These are phyloP conservation scores for Alternaria solani DNA, from an alignment of 2,329 filamentous ascomycete genomes.

Conservation along the genomic window DNA sequence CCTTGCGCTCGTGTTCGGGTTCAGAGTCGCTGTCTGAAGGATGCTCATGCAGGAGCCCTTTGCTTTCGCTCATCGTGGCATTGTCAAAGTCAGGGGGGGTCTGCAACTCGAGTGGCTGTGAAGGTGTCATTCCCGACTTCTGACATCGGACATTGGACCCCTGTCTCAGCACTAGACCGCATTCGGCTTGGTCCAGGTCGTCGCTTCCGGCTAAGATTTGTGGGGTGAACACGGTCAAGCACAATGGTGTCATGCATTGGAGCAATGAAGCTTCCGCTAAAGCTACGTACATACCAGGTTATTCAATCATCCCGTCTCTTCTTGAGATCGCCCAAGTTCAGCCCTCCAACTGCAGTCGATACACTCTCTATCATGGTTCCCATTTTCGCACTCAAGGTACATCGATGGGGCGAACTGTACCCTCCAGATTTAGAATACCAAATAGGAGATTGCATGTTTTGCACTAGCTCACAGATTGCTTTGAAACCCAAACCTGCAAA, in stretches of 20 bases:
- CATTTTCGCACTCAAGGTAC: background rate
- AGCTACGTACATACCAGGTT: background rate
- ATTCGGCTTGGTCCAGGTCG: background rate
- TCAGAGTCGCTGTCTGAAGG: slow-evolving; percentile 42
- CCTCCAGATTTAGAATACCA: background rate
- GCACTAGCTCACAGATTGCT: background rate
- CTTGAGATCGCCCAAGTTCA: background rate
- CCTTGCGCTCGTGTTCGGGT: slow-evolving; percentile 24
- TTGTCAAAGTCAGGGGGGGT: slow-evolving; percentile 29
- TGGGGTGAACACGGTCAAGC: background rate
- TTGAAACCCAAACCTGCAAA: background rate
- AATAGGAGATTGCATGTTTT: background rate
- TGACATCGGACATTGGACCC: slow-evolving; percentile 19
- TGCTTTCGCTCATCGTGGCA: slow-evolving; percentile 52
- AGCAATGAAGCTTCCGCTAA: background rate
- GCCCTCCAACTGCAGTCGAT: background rate
- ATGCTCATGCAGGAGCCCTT: slow-evolving; percentile 50
- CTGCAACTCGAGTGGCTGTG: slow-evolving; percentile 1
- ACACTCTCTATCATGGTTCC: background rate
- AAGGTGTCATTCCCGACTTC: slow-evolving; percentile 14
- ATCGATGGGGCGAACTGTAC: background rate
- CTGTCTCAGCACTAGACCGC: slow-evolving; percentile 14
- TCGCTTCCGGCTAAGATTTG: slow-evolving; percentile 1
- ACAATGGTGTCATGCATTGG: background rate
- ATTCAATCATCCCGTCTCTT: background rate